Conservation (phyloP, 2,329 filamentous ascomycete genomes). For the Fusarium keratoplasticum region DNA sequence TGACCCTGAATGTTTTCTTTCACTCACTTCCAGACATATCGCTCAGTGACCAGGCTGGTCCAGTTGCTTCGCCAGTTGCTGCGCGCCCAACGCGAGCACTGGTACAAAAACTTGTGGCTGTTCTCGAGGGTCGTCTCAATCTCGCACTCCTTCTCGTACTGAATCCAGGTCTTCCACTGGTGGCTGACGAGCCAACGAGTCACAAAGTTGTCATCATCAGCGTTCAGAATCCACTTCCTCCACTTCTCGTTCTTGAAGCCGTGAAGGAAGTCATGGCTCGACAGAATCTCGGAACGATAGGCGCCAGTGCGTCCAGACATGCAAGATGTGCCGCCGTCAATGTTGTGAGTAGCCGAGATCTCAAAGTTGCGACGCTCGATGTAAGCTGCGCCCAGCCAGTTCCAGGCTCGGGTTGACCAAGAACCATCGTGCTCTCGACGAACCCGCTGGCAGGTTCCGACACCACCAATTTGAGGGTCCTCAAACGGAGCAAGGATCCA, state of each 20-base stretch:
- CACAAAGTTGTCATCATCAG: slow-evolving; percentile 98
- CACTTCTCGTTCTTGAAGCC: slow-evolving; percentile 93
- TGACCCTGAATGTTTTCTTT: slow-evolving; percentile 2
- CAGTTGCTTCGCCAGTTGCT: slow-evolving; percentile 99
- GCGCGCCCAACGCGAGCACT: slow-evolving; percentile 93
- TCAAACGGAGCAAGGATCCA: slow-evolving; percentile 97
- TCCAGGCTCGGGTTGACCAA: slow-evolving; percentile 76
- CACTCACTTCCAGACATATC: slow-evolving; percentile 88
- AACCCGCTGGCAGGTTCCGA: slow-evolving; percentile 91
- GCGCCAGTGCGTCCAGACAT: slow-evolving; percentile 95
- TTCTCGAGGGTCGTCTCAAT: slow-evolving; percentile 94
- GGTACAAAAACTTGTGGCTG: slow-evolving; percentile 87
- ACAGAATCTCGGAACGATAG: slow-evolving; percentile 88
- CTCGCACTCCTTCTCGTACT: slow-evolving; percentile 91
- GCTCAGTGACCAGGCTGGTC: slow-evolving; percentile 86
- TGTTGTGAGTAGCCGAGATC: slow-evolving; percentile 93
- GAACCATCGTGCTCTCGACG: slow-evolving; percentile 73
- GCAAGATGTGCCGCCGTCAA: slow-evolving; percentile 96
- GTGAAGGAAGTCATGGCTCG: slow-evolving; percentile 85
- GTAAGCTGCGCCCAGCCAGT: slow-evolving; percentile 92
- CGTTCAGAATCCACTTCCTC: slow-evolving; percentile 90
- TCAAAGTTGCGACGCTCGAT: slow-evolving; percentile 96
- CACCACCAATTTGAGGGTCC: slow-evolving; percentile 83
- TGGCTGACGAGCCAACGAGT: slow-evolving; percentile 95
- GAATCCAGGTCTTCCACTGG: slow-evolving; percentile 93